Percentiles rank a stretch among this genome's conserved stretches.
Evolutionary conservation across 2,329 filamentous ascomycete genomes (phyloP).

Genomic region (Acrodontium crateriforme): DNA sequence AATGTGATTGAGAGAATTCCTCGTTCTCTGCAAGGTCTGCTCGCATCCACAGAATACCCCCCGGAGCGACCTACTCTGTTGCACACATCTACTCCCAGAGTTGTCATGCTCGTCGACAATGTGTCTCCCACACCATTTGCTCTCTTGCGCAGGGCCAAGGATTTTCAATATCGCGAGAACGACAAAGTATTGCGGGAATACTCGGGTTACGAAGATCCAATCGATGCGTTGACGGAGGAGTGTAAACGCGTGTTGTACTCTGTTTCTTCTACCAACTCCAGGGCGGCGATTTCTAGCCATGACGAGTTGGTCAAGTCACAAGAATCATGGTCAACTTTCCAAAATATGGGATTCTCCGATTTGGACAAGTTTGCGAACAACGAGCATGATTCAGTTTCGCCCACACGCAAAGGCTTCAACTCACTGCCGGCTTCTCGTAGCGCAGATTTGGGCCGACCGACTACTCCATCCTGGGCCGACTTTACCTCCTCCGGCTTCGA

Average conservation of each 20-base stretch:
- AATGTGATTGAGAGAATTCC: slow-evolving; percentile 77
- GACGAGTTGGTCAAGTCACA: slow-evolving; percentile 34
- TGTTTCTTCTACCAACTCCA: slow-evolving; percentile 81
- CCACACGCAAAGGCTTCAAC: slow-evolving; percentile 38
- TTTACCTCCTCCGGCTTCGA: slow-evolving; percentile 88
- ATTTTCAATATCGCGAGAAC: slow-evolving; percentile 89
- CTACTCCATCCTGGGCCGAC: slow-evolving; percentile 95
- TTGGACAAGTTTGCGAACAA: slow-evolving; percentile 32
- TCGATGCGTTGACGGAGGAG: slow-evolving; percentile 80
- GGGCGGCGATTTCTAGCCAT: slow-evolving; percentile 44
- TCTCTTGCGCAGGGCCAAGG: slow-evolving; percentile 74
- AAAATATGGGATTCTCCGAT: slow-evolving; percentile 83
- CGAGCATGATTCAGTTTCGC: slow-evolving; percentile 4
- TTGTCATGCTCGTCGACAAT: slow-evolving; percentile 91
- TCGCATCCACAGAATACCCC: slow-evolving; percentile 89
- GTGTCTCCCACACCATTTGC: slow-evolving; percentile 93
- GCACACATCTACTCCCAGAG: slow-evolving; percentile 68
- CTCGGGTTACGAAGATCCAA: slow-evolving; percentile 76
- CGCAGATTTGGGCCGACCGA: slow-evolving; percentile 63
- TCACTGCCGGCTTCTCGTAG: slow-evolving; percentile 52
- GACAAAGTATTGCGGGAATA: slow-evolving; percentile 75
- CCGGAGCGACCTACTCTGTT: slow-evolving; percentile 65
- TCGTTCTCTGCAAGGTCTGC: slow-evolving; percentile 76
- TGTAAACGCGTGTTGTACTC: slow-evolving; percentile 80
- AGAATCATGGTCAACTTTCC: slow-evolving; percentile 91